Base-by-base conservation (phyloP, 768 basidiomycete genomes). In the Collybia sordida region DNA sequence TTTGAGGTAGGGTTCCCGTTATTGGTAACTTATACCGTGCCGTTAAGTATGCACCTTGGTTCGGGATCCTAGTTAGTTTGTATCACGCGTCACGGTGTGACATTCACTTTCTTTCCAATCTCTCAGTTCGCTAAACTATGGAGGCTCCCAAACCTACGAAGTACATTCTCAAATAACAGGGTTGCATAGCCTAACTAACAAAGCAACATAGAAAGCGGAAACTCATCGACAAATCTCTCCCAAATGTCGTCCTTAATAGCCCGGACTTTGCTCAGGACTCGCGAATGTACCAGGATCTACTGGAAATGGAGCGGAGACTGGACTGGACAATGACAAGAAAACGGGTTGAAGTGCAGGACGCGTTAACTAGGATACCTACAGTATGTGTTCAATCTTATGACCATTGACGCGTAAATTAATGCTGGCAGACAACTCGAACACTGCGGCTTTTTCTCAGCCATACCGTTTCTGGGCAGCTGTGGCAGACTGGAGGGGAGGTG, bases 261-360 rank as follows among this genome's bases (percentile, higher is more conserved):
- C 82, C 86, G 15, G 82, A 85, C 42, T 90, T 91, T 61, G 81
- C 86, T 1, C 78, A 82, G 58, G 93, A 96, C 64, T 91, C 91
- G 19, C 75, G 73, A 50, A 90, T 95, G 81, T 97, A 96, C 67
- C 82, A 86, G 52, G 85, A 90, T 59, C 72, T 97, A 35, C 67
- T 94, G 22, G 86, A 89, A 56, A 91, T 91, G 83, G 94, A 97
- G 64, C 80, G 89, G 50, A 90, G 88, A 64, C 72, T 98, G 14
- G 94, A 98, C 67, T 97, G 95, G 95, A 95, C 93, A 3, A 88
- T 95, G 77, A 85, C 83, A 63, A 77, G 95, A 64, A 96, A 96
- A 69, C 83, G 80, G 58, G 87, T 87, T 8, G 94, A 98, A 64
- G 85, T 98, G 25, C 90, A 93, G 62, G 94, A 98, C 62, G 84